A percentile compares a stretch with the other conserved stretches of the same genome.
phyloP scores from a whole-genome alignment of 306 rosid genomes.

The Medicago lupulina region DNA sequence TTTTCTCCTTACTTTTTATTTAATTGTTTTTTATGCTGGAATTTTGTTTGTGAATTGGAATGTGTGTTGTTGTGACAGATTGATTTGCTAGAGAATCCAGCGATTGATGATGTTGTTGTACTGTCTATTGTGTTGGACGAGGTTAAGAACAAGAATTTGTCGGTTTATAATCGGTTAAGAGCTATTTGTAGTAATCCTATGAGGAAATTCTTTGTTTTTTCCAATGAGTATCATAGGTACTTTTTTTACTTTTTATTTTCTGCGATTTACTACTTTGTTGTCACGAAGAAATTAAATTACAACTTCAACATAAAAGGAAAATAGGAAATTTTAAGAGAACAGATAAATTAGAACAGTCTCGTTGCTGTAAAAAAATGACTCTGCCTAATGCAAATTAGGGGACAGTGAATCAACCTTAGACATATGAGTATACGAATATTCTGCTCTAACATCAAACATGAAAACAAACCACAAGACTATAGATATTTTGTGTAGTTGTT shows the following conservation, averaged over 20 bases:
- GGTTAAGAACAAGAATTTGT: conserved; percentile 78
- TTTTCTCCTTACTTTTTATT: neutral
- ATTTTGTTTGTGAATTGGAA: conserved; percentile 10
- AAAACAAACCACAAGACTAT: neutral
- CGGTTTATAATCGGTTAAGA: conserved; percentile 81
- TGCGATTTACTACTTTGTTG: neutral
- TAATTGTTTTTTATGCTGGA: neutral
- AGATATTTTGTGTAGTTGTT: neutral
- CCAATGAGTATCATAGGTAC: conserved; percentile 91
- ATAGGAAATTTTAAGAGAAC: conserved; percentile 9
- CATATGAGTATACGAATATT: neutral
- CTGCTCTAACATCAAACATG: neutral
- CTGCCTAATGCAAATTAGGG: neutral
- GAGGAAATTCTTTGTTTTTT: conserved; percentile 80
- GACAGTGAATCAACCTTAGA: conserved; percentile 3
- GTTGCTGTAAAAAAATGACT: conserved; percentile 10
- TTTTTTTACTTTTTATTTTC: neutral
- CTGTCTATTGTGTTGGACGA: conserved; percentile 87
- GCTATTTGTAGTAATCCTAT: conserved; percentile 68
- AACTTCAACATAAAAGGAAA: conserved; percentile 3
- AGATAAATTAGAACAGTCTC: neutral
- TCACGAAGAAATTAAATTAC: neutral
- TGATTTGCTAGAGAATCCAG: conserved; percentile 94
- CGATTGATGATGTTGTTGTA: conserved; percentile 82
- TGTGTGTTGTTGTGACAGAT: conserved; percentile 53